These are phyloP conservation scores for Pseudogymnoascus sp. DNA, from an alignment of 2,329 filamentous ascomycete genomes.

Conservation along the genomic window DNA sequence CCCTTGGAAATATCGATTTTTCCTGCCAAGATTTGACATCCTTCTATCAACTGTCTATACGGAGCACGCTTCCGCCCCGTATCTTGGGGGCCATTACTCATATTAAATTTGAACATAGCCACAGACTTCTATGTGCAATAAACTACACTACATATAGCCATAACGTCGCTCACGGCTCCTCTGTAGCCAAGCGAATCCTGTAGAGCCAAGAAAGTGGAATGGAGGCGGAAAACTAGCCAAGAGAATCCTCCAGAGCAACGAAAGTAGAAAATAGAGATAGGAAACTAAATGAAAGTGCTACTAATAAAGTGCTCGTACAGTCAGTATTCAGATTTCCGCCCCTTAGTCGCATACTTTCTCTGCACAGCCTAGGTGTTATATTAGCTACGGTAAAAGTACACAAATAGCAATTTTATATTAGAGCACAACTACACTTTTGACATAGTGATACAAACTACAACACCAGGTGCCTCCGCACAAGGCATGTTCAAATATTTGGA, in stretches of 20 bases:
- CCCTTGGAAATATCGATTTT: not conserved
- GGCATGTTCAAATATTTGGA: no score
- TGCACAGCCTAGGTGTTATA: no score
- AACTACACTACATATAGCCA: not conserved
- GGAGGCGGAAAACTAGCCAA: not conserved
- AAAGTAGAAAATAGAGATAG: not conserved
- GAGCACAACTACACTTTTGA: no score
- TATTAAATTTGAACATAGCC: not conserved
- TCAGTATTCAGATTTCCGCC: not conserved
- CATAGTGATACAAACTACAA: no score
- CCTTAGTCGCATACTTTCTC: no score
- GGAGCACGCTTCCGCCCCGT: not conserved
- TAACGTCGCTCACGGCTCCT: not conserved
- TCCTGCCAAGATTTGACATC: not conserved
- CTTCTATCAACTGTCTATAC: not conserved
- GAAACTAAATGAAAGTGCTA: not conserved
- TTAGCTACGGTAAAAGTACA: no score
- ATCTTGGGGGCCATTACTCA: not conserved
- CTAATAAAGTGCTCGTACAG: not conserved
- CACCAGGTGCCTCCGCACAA: no score
- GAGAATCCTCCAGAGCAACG: not conserved
- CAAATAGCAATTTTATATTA: no score
- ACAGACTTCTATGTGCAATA: not conserved
- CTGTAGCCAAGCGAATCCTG: not conserved
- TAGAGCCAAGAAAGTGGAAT: not conserved